Evolutionary conservation across 345 rosid genomes (phyloP).

Genomic region (Populus deltoides): DNA sequence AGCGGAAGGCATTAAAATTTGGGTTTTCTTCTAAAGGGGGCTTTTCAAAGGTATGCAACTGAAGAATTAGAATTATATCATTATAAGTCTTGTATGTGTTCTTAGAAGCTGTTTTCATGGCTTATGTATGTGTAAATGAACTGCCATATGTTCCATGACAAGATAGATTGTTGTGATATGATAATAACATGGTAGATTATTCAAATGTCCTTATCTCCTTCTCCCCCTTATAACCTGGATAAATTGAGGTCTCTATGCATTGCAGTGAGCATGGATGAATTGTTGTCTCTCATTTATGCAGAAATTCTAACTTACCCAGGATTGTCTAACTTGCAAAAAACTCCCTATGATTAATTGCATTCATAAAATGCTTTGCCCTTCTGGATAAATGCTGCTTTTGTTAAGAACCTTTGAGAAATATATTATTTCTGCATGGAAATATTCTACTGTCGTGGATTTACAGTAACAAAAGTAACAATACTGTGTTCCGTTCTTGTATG

Average conservation of each 20-base stretch:
- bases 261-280: neutral
- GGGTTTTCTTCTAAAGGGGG: slow-evolving; percentile 77
- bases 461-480: neutral
- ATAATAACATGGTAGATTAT: neutral
- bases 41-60: slow-evolving; percentile 59
- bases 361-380: neutral
- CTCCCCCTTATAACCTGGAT: neutral
- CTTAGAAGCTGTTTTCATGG: neutral
- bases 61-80: neutral
- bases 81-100: neutral
- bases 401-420: neutral
- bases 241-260: neutral
- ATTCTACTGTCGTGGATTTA: neutral
- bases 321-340: neutral
- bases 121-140: neutral
- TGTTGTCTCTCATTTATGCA: neutral
- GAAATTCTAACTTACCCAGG: neutral
- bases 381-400: neutral
- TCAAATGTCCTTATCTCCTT: neutral
- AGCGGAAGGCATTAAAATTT: slow-evolving; percentile 74
- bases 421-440: neutral
- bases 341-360: neutral
- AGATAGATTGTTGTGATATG: neutral
- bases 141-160: neutral
- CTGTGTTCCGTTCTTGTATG: neutral